Base-by-base conservation (phyloP, 306 rosid genomes). In the Dryas octopetala region DNA sequence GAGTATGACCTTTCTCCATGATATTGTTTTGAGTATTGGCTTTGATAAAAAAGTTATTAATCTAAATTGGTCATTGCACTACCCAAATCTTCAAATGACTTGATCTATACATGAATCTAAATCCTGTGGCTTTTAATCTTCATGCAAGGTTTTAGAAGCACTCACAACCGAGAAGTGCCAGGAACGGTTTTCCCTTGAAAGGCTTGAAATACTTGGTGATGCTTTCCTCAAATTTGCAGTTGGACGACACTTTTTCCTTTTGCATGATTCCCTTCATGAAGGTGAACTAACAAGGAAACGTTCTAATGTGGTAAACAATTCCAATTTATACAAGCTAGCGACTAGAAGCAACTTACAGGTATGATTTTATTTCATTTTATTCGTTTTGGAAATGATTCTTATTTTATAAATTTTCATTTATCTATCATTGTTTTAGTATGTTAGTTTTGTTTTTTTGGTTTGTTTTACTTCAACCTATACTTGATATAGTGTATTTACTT, bases 191-290 rank as follows among this genome's bases (percentile, higher is more conserved):
- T 95, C 98, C 66, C 97, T 95, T 75, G 97, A 95, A 84, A 95
- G 99, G 87, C 93, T 95, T 71, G 98, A 95, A 88, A 85, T 90
- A 79, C 97, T 95, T 75, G 99, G 99, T 19, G 97, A 95, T 49
- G 88, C 97, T 78, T 95, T 91, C 83, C 99, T 95, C 76, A 91
- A 95, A 86, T 95, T 86, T 92, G 85, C 83, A 5, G 93, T 90
- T 75, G 93, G 88, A 32, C 87, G 98, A 49, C 93, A 83, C 78
- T 83, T 90, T 74, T 95, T 95, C 63, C 91, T 95, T 83, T 40
- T 81, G 77, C 82, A 90, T 69, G 89, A 79, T 72, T 79, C 70
- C 68, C 85, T 92, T 79, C 92, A 90, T 81, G 98, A 95, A 89
- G 98, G 98, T 76, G 91, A 86, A 80, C 93, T 95, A 64, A 91